Percentiles rank a stretch among this genome's conserved stretches.
These are phyloP conservation scores for Paratinospora sagittata DNA, from an alignment of 164 flowering plant species.

Conservation along the genomic window DNA sequence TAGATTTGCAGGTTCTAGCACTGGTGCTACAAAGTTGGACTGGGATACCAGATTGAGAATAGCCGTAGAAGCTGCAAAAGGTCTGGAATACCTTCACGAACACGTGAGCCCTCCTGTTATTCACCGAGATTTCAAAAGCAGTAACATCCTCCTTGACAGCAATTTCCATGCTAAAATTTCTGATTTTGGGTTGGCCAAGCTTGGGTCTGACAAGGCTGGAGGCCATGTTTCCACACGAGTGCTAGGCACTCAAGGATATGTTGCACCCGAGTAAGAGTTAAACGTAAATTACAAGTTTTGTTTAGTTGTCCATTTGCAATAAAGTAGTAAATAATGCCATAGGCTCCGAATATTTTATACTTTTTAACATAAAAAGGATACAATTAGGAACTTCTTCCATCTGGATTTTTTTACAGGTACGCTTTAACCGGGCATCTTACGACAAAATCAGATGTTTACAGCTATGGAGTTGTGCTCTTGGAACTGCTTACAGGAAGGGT, in stretches of 20 bases:
- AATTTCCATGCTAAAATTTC: conserved; percentile 92
- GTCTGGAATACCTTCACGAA: conserved; percentile 92
- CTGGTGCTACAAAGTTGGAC: conserved; percentile 45
- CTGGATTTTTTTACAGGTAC: conserved; percentile 43
- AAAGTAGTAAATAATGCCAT: too few relatives aligned
- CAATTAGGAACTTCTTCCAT: too few relatives aligned
- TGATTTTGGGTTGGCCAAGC: conserved; percentile 94
- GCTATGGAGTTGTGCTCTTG: conserved; percentile 95
- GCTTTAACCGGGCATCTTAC: conserved; percentile 96
- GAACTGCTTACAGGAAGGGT: conserved; percentile 94
- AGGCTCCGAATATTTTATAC: too few relatives aligned
- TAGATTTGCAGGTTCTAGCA: conserved; percentile 41
- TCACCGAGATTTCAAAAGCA: conserved; percentile 94
- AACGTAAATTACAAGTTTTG: neutral
- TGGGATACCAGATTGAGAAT: conserved; percentile 90
- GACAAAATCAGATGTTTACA: conserved; percentile 95
- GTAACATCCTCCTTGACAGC: conserved; percentile 82
- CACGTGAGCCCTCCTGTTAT: conserved; percentile 85
- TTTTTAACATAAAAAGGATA: too few relatives aligned
- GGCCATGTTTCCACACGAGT: conserved; percentile 97
- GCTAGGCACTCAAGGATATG: conserved; percentile 93
- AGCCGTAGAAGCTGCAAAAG: conserved; percentile 94
- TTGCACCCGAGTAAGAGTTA: conserved; percentile 84
- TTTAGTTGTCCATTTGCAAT: too few relatives aligned
- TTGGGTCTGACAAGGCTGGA: conserved; percentile 88